Conservation (phyloP, 78 protist genomes). For the Anaeramoeba ignava region DNA sequence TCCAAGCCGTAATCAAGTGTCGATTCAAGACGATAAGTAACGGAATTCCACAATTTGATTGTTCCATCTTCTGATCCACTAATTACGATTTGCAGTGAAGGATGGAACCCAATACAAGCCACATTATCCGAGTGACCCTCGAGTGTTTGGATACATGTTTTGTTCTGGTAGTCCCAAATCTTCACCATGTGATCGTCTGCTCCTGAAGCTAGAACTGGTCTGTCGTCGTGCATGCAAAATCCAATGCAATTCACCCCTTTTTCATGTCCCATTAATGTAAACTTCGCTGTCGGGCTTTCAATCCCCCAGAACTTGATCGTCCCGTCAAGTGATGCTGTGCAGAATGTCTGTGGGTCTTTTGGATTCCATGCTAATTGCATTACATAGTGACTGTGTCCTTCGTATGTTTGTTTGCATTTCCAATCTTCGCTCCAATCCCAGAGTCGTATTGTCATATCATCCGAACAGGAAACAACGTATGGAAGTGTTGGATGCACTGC, state of each 20-base stretch:
- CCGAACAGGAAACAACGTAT: slow-evolving; percentile 70
- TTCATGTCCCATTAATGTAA: slow-evolving; percentile 92
- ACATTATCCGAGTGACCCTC: background rate
- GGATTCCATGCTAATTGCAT: slow-evolving; percentile 78
- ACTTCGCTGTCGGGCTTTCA: slow-evolving; percentile 58
- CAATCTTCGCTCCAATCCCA: slow-evolving; percentile 95
- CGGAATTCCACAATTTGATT: slow-evolving; percentile 73
- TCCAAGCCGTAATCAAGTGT: slow-evolving; percentile 80
- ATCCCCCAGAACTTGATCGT: slow-evolving; percentile 86
- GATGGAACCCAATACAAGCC: background rate
- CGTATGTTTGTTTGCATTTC: slow-evolving; percentile 54
- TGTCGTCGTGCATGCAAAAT: slow-evolving; percentile 74
- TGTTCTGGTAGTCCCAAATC: slow-evolving; percentile 92
- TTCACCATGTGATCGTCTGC: slow-evolving; percentile 83
- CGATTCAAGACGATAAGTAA: slow-evolving; percentile 71
- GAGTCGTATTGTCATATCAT: slow-evolving; percentile 77
- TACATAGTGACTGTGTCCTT: slow-evolving; percentile 94
- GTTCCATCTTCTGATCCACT: slow-evolving; percentile 13
- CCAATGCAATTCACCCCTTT: slow-evolving; percentile 91
- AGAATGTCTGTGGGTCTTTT: slow-evolving; percentile 89
- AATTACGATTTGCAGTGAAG: background rate
- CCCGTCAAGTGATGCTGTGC: slow-evolving; percentile 91
- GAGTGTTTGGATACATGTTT: slow-evolving; percentile 83
- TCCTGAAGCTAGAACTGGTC: slow-evolving; percentile 91
- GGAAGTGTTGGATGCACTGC: slow-evolving; percentile 94